phyloP scores from a whole-genome alignment of 768 basidiomycete genomes.

The Tephrocybe sp. region DNA sequence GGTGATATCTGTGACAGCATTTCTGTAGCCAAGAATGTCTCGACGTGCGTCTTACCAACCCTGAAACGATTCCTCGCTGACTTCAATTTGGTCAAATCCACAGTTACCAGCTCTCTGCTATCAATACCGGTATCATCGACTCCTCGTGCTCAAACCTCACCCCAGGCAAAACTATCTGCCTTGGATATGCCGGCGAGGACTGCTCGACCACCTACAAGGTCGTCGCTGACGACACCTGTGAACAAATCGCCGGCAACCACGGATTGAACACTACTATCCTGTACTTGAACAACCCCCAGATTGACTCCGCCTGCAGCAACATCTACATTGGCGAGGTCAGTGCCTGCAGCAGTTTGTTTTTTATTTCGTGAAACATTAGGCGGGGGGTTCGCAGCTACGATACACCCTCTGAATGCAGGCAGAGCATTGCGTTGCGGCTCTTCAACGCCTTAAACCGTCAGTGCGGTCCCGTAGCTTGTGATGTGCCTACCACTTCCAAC shows the following conservation, averaged over 20 bases:
- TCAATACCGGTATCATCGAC: conserved; percentile 56
- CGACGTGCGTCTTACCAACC: conserved; percentile 46
- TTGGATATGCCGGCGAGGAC: conserved; percentile 60
- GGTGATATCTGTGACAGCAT: conserved; percentile 72
- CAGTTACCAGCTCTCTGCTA: conserved; percentile 73
- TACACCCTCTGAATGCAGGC: too few species aligned
- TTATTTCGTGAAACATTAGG: too few species aligned
- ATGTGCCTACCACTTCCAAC: too few species aligned
- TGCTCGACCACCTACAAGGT: conserved; percentile 65
- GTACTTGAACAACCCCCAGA: conserved; percentile 73
- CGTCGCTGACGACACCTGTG: conserved; percentile 55
- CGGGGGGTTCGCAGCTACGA: too few species aligned
- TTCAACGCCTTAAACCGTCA: too few species aligned
- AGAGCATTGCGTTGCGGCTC: too few species aligned
- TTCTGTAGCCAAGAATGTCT: conserved; percentile 58
- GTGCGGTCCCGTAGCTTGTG: too few species aligned
- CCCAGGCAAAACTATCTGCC: conserved; percentile 53
- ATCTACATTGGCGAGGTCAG: conserved; percentile 76
- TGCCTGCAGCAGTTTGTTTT: conserved; percentile 6
- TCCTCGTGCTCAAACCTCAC: conserved; percentile 57
- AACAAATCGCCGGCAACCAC: conserved; percentile 36
- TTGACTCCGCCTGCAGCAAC: conserved; percentile 56
- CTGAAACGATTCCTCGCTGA: conserved; percentile 1
- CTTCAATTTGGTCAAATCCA: not conserved
- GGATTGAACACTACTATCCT: conserved; percentile 56